Evolutionary conservation across 2,329 filamentous ascomycete species (phyloP), one percentile per base, ranked within the genome.

Genomic region (Parastagonospora nodorum): DNA sequence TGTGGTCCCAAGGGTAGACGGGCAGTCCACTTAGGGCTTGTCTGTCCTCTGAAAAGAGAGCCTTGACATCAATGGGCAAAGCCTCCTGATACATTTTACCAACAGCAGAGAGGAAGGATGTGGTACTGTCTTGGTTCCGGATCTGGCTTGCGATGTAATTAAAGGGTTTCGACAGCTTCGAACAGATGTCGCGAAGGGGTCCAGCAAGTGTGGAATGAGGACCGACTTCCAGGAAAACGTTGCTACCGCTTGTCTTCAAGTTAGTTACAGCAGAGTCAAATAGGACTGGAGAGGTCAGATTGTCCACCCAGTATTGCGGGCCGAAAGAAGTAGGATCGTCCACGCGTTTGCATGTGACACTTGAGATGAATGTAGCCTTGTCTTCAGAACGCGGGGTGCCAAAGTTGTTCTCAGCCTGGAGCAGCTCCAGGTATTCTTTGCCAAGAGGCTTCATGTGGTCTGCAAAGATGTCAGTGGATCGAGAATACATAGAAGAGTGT

Each of bases 61-160:
- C 15, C 15, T 42, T 6, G 12, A 38, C n/a, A n/a, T 24, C 41
- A 30, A 38, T 10, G 28, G 30, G 30, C 7, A 30, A 11, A 74
- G 2, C 59, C 71, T 0, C 78, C 78, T 76, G 2, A 80, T 5
- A 62, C 1, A 75, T 57, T 12, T 28, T 4, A 31, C 42, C 54
- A 3, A 44, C 8, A 19, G 15, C 4, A 2, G 7, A 6, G 10
- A 36, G 14, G 40, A 50, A 6, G 12, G 8, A 14, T 35, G 24
- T 9, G 37, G 5, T n/a, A 47, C 14, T 11, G 41, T 9, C 4
- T 37, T n/a, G 4, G 19, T 15, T 6, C 8, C 42, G 42, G 7
- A 14, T 14, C 15, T 36, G 15, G 2, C 11, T n/a, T 10, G 31
- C 14, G 10, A n/a, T 14, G 30, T 44, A 44, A 3, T 11, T 27